These are phyloP conservation scores for Hymenoscyphus occultus DNA, from an alignment of 2,329 filamentous ascomycete species.

Conservation along the genomic window DNA sequence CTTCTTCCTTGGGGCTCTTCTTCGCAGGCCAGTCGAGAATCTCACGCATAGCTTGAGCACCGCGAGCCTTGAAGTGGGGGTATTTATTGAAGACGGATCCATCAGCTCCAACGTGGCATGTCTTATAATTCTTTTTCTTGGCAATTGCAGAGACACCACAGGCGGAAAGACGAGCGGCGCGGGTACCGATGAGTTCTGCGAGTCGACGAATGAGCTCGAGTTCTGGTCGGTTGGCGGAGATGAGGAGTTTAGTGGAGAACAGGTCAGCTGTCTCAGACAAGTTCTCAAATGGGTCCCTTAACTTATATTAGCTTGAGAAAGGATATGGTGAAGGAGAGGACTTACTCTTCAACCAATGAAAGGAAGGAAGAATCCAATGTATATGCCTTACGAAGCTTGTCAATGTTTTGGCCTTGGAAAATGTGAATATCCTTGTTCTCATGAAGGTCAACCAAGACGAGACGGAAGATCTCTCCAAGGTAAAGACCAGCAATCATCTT, in stretches of 20 bases:
- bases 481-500: slow-evolving; percentile 98
- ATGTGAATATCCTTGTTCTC: slow-evolving; percentile 72
- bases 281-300: slow-evolving; percentile 90
- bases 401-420: slow-evolving; percentile 80
- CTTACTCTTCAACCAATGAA: slow-evolving; percentile 83
- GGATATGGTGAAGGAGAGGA: slow-evolving; percentile 22
- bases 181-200: slow-evolving; percentile 91
- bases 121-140: slow-evolving; percentile 88
- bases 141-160: slow-evolving; percentile 95
- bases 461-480: slow-evolving; percentile 89
- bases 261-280: slow-evolving; percentile 82
- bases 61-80: slow-evolving; percentile 92
- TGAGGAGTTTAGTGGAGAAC: slow-evolving; percentile 71
- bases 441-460: slow-evolving; percentile 81
- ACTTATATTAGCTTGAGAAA: slow-evolving; percentile 23
- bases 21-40: slow-evolving; percentile 91
- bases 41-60: slow-evolving; percentile 84
- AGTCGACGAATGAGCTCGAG: slow-evolving; percentile 85
- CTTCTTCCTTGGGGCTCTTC: slow-evolving; percentile 66
- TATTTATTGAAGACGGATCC: slow-evolving; percentile 99
- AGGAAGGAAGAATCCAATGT: slow-evolving; percentile 90
- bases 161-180: slow-evolving; percentile 85
- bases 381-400: slow-evolving; percentile 80
- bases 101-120: slow-evolving; percentile 92
- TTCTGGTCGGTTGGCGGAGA: slow-evolving; percentile 71